Conservation (phyloP, 805 yeast genomes). For the Myxozyma neglecta region DNA sequence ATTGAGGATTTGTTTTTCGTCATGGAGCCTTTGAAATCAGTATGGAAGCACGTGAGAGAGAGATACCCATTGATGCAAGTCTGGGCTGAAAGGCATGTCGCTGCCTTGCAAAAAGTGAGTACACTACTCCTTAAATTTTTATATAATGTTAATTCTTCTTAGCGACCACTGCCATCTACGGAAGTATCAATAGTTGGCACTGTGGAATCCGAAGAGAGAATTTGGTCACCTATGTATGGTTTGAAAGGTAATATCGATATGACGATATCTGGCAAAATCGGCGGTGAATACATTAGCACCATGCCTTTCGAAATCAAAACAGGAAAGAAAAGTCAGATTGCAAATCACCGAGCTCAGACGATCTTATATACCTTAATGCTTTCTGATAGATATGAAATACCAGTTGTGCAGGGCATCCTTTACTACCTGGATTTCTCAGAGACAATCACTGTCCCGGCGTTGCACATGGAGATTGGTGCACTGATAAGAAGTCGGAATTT, state of each 20-base stretch:
- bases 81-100: slow-evolving; percentile 36
- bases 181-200: slow-evolving; percentile 60
- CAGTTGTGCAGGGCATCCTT: slow-evolving; percentile 62
- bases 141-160: not conserved
- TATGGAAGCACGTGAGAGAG: slow-evolving; percentile 30
- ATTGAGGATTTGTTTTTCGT: slow-evolving; percentile 35
- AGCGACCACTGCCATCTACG: not conserved
- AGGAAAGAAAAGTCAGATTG: slow-evolving; percentile 56
- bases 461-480: slow-evolving; percentile 59
- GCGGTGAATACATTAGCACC: slow-evolving; percentile 32
- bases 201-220: slow-evolving; percentile 83
- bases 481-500: slow-evolving; percentile 72
- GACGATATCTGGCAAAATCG: slow-evolving; percentile 61
- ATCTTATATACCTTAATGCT: slow-evolving; percentile 75
- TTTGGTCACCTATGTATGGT: slow-evolving; percentile 90
- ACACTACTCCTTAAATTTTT: not conserved
- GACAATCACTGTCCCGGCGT: slow-evolving; percentile 55
- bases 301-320: slow-evolving; percentile 88
- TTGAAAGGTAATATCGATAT: slow-evolving; percentile 88
- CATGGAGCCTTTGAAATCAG: slow-evolving; percentile 33
- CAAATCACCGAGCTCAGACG: slow-evolving; percentile 83
- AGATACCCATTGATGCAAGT: slow-evolving; percentile 28
- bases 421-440: slow-evolving; percentile 68
- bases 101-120: slow-evolving; percentile 10
- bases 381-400: slow-evolving; percentile 66